A percentile compares a stretch with the other conserved stretches of the same genome.
These are phyloP conservation scores for Nepenthes gracilis DNA, from an alignment of 148 eudicot genomes.

Conservation along the genomic window DNA sequence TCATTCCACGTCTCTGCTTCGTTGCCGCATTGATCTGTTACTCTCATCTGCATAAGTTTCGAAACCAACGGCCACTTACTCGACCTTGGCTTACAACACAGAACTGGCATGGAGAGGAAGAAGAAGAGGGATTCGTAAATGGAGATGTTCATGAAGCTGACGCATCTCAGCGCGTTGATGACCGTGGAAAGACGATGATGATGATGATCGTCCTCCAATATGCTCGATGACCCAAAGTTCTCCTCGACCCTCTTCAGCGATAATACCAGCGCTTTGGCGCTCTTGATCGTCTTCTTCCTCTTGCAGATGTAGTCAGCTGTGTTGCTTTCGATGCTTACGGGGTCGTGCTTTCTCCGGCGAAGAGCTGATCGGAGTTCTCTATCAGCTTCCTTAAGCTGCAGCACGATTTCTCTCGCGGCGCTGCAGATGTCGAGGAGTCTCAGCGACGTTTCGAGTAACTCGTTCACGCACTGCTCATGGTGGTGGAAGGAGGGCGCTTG, in stretches of 20 bases:
- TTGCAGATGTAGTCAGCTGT: slow-evolving; percentile 10
- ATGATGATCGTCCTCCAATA: slow-evolving; percentile 11
- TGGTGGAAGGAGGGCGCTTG: slow-evolving; percentile 23
- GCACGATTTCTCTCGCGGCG: slow-evolving; percentile 7
- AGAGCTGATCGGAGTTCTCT: slow-evolving; percentile 14
- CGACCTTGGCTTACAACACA: slow-evolving; percentile 6
- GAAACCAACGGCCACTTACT: slow-evolving; percentile 16
- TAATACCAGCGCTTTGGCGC: slow-evolving; percentile 10
- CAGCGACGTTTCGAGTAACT: slow-evolving; percentile 19
- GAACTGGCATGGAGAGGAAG: slow-evolving; percentile 22
- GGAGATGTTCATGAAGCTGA: slow-evolving; percentile 16
- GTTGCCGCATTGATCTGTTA: neutral
- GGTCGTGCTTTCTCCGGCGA: slow-evolving; percentile 8
- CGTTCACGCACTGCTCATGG: slow-evolving; percentile 14
- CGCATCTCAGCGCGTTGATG: slow-evolving; percentile 27
- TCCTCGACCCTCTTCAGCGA: slow-evolving; percentile 16
- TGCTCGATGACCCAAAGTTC: slow-evolving; percentile 1
- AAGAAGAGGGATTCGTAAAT: slow-evolving; percentile 18
- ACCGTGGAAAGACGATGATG: slow-evolving; percentile 8
- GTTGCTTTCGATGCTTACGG: neutral
- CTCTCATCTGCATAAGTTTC: slow-evolving; percentile 14
- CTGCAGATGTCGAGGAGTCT: slow-evolving; percentile 17
- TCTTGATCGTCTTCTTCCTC: slow-evolving; percentile 28
- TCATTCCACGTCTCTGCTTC: slow-evolving; percentile 9
- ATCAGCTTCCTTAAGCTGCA: slow-evolving; percentile 11